Conservation (phyloP, 345 rosid genomes). For the Streptanthus diversifolius region DNA sequence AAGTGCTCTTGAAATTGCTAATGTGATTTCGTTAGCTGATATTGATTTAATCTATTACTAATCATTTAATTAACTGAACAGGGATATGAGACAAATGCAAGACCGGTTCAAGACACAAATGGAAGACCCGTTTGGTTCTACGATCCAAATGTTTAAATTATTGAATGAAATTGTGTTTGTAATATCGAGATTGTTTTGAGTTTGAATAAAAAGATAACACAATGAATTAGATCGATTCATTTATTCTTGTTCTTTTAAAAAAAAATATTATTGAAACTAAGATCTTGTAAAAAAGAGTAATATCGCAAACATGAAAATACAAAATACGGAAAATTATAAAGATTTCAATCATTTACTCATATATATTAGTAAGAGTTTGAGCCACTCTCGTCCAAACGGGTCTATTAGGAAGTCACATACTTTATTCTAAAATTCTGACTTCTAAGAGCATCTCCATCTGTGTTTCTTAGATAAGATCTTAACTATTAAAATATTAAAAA, state of each 20-base stretch:
- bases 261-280: neutral
- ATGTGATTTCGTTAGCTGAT: neutral
- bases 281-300: neutral
- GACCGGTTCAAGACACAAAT: constrained; percentile 50
- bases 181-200: neutral
- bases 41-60: neutral
- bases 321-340: neutral
- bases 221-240: neutral
- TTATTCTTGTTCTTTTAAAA: too few species aligned
- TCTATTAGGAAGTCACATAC: too few species aligned
- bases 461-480: too few species aligned
- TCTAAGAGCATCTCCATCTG: too few species aligned
- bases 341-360: neutral
- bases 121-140: constrained; percentile 46
- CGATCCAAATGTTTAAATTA: constrained; percentile 24
- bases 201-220: neutral
- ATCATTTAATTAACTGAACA: constrained; percentile 4
- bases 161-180: neutral
- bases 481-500: too few species aligned
- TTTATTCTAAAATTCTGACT: too few species aligned
- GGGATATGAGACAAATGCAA: constrained; percentile 65
- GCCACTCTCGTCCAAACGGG: too few species aligned
- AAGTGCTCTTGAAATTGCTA: constrained; percentile 26
- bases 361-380: too few species aligned
- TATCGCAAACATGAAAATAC: neutral